Base-by-base conservation (phyloP, 148 eudicot species). In the Cornus kousa region DNA sequence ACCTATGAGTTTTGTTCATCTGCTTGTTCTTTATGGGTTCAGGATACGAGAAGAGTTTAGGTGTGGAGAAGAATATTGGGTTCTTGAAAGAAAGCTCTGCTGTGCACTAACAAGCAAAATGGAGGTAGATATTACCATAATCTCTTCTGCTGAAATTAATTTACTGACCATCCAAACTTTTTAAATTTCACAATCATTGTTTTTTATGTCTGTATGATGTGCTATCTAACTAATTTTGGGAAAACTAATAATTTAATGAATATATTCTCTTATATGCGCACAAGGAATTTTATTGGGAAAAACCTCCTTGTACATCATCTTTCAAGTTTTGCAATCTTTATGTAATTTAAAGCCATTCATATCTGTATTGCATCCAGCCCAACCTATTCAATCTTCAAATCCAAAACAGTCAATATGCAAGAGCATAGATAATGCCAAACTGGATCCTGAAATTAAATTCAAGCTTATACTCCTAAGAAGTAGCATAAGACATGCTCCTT, bases 81-180 rank as follows among this genome's bases (percentile, higher is more conserved):
- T 88, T 77, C 83, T 92, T 37, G 99, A 96, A 75, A 94, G 99
- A 86, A 96, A 86, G 87, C 92, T 96, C 69, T 96, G 99, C 80
- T 62, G 80, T 85, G 86, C 87, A 53, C 77, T 90, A 57, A 79
- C 79, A 74, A 81, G 81, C 46, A 86, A 82, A 80, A 68, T 82
- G 78, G 86, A 91, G 97, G 91, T 94, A 86, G 39, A 24, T 13
- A 33, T 59, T 23, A 39, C 39, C 9, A 40, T 66, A 39, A 17
- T 7, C 57, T 5, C 72, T 2, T 6, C 35, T 69, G 46, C 72
- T 35, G 77, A 35, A 33, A 39, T 9, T 3, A 66, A 7, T n/a
- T 19, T 7, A 1, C 2, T 62, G 13, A 53, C 13, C 7, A 14
- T 62, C 66, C 23, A 20, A n/a, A 20, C 23, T 62, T 20, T 24